Evolutionary conservation across 352 stramenopile species (phyloP).

Genomic region (Globisporangium solare): DNA sequence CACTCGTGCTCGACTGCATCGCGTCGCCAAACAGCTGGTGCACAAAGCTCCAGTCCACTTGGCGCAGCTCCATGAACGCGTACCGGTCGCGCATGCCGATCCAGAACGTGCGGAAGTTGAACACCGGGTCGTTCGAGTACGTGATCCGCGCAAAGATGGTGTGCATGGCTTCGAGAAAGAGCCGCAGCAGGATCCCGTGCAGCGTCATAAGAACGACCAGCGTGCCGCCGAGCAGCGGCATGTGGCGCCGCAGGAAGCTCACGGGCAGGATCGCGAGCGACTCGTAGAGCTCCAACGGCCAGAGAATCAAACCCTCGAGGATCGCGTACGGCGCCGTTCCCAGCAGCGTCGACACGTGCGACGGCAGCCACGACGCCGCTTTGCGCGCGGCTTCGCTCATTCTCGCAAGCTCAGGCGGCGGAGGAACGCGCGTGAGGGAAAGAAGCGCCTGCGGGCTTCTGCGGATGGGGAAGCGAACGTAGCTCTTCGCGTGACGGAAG

Average conservation of each 20-base stretch:
- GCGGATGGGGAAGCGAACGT: too few species aligned
- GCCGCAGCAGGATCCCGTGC: conserved; percentile 62
- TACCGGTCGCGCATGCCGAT: conserved; percentile 62
- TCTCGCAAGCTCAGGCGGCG: too few species aligned
- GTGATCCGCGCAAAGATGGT: conserved; percentile 65
- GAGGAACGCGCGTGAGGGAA: too few species aligned
- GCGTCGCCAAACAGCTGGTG: conserved; percentile 69
- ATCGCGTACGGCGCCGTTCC: conserved; percentile 31
- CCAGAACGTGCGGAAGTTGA: conserved; percentile 79
- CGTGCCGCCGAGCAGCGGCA: conserved; percentile 65
- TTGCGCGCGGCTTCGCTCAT: conserved; percentile 5
- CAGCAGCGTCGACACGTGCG: conserved; percentile 8
- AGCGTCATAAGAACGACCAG: conserved; percentile 78
- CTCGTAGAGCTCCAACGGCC: conserved; percentile 74
- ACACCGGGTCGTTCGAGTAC: conserved; percentile 51
- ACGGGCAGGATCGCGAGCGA: conserved; percentile 68
- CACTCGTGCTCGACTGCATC: conserved; percentile 50
- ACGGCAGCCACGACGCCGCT: conserved; percentile 4
- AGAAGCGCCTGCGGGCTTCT: too few species aligned
- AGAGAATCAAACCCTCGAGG: conserved; percentile 53
- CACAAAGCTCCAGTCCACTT: conserved; percentile 63
- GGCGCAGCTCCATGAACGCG: conserved; percentile 41
- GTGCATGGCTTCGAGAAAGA: conserved; percentile 60
- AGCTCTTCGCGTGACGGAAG: background rate
- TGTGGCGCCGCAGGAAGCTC: conserved; percentile 67